These are phyloP conservation scores for Phaffia australis DNA, from an alignment of 768 basidiomycete species.

Conservation along the genomic window DNA sequence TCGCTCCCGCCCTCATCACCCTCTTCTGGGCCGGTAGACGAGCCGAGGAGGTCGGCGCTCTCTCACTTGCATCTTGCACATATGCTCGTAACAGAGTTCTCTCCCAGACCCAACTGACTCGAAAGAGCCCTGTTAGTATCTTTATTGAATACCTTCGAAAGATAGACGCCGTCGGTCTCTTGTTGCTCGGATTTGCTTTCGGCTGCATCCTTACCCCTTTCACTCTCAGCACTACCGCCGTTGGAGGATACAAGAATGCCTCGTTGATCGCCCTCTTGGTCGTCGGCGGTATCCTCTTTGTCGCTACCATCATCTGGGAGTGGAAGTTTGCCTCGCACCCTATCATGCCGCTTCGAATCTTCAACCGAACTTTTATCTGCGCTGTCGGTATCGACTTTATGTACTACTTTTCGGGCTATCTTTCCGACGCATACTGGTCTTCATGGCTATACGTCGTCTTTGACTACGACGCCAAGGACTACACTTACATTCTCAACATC, in stretches of 20 bases:
- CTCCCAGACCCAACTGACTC: too few species aligned
- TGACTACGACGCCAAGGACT: too few species aligned
- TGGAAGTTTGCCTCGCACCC: conserved; percentile 1
- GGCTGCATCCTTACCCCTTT: conserved; percentile 32
- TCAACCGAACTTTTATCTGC: conserved; percentile 15
- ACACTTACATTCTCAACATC: conserved; percentile 1
- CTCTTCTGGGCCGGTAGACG: conserved; percentile 34
- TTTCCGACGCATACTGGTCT: background rate
- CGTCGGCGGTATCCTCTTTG: conserved; percentile 11
- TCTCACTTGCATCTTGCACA: conserved; percentile 31
- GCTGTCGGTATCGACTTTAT: conserved; percentile 12
- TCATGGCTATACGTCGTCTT: background rate
- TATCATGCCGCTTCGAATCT: conserved; percentile 1
- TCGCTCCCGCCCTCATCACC: conserved; percentile 31
- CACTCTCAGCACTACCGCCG: conserved; percentile 32
- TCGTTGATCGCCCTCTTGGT: conserved; percentile 23
- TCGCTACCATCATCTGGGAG: conserved; percentile 11
- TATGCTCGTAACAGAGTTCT: conserved; percentile 17
- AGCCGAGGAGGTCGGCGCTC: conserved; percentile 30
- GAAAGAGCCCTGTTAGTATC: too few species aligned
- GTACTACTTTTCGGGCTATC: background rate
- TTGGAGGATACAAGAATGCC: conserved; percentile 30
- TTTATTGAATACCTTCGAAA: background rate
- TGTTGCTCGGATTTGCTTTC: conserved; percentile 33
- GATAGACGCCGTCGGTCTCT: conserved; percentile 32